Conservation (phyloP, 495 filamentous ascomycete genomes). For the Penicillium paradoxum region DNA sequence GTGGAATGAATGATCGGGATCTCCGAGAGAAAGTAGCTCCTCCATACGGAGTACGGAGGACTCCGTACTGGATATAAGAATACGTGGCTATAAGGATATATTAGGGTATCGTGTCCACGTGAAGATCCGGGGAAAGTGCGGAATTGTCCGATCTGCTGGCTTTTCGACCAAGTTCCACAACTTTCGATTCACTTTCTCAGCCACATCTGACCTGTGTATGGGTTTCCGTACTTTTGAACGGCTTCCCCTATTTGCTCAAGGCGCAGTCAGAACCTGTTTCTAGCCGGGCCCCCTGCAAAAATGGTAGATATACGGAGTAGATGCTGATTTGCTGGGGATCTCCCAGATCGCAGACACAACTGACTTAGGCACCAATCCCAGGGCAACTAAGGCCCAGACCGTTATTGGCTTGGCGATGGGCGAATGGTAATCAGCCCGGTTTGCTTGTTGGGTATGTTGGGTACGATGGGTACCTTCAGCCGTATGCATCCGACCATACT, state of each 20-base stretch:
- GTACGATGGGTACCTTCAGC: background rate
- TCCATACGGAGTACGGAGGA: too few species aligned
- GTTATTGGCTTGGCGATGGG: background rate
- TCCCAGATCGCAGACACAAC: background rate
- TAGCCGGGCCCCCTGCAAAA: background rate
- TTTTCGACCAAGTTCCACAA: background rate
- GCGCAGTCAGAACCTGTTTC: conserved; percentile 1
- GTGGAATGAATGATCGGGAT: background rate
- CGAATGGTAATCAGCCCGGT: background rate
- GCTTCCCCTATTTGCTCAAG: background rate
- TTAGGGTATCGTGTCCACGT: background rate
- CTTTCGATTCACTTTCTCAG: background rate
- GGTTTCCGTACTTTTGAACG: background rate
- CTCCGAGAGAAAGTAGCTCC: too few species aligned
- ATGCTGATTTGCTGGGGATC: background rate
- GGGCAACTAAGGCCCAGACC: background rate
- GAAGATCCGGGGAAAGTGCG: background rate
- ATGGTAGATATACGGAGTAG: background rate
- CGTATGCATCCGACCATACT: background rate
- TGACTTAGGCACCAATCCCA: background rate
- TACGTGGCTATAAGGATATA: too few species aligned
- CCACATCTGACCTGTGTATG: background rate
- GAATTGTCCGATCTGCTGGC: background rate
- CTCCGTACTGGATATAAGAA: too few species aligned
- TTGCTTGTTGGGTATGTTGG: background rate